Evolutionary conservation across 1,284 basidiomycete genomes (phyloP).

Genomic region (Cystobasidium slooffiae): DNA sequence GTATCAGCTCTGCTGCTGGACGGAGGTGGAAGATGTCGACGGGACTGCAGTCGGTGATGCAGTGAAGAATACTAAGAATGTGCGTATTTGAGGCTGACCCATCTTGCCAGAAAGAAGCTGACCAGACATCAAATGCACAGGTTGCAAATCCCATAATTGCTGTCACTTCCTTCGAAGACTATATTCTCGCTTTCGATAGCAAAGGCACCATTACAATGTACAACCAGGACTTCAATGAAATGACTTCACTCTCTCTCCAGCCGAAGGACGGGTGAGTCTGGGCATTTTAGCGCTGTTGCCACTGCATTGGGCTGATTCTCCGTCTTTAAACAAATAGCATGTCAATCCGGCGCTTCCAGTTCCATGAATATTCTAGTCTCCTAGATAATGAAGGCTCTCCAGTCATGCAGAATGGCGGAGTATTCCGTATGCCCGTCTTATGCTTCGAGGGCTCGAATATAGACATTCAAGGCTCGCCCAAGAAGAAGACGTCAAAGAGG

Average conservation of each 20-base stretch:
- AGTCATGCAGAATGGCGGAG: not conserved
- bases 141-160: conserved; percentile 14
- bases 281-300: not conserved
- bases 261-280: not conserved
- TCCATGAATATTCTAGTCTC: not conserved
- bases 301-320: not conserved
- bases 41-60: conserved; percentile 26
- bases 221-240: conserved; percentile 7
- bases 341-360: not conserved
- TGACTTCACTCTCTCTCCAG: not conserved
- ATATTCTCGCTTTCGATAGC: conserved; percentile 22
- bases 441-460: not conserved
- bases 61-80: conserved; percentile 3
- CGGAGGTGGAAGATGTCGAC: conserved; percentile 28
- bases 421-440: not conserved
- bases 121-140: not conserved
- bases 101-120: not conserved
- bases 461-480: not conserved
- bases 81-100: not conserved
- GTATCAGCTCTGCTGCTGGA: conserved; percentile 38
- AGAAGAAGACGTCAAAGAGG: conserved; percentile 3
- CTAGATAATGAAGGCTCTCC: not conserved
- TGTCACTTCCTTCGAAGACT: not conserved
- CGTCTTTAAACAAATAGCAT: not conserved
- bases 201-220: not conserved